These are phyloP conservation scores for Mycena galericulata DNA, from an alignment of 768 basidiomycete genomes.

Conservation along the genomic window DNA sequence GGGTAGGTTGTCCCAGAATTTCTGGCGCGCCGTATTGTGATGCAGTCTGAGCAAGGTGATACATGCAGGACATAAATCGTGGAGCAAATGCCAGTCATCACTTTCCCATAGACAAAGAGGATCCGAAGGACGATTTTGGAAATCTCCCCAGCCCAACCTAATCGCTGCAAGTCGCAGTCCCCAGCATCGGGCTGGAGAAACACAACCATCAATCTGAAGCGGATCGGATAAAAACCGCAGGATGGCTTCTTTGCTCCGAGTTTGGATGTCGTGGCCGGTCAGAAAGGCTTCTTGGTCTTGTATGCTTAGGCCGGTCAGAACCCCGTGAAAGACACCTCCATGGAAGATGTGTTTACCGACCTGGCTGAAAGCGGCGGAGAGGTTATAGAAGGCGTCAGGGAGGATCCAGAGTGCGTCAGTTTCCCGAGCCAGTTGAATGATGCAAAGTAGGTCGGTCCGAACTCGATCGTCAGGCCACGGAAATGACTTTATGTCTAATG, in stretches of 20 bases:
- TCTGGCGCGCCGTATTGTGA: background rate
- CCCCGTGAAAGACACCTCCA: background rate
- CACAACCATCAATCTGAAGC: background rate
- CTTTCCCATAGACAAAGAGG: background rate
- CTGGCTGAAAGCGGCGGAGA: background rate
- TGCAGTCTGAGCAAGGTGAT: background rate
- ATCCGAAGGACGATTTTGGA: background rate
- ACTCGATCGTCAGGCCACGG: too few relatives aligned
- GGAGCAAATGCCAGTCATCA: background rate
- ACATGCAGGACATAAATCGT: background rate
- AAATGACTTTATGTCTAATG: background rate
- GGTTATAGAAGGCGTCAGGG: conserved; percentile 7
- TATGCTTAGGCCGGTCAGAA: background rate
- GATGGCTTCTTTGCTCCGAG: background rate
- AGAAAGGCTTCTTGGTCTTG: conserved; percentile 11
- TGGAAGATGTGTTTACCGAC: background rate
- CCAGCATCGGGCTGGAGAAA: background rate
- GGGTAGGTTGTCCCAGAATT: conserved; percentile 5
- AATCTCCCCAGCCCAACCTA: background rate
- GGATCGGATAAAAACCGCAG: conserved; percentile 12
- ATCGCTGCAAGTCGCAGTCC: background rate
- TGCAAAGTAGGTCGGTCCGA: background rate
- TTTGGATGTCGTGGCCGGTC: background rate
- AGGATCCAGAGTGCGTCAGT: conserved; percentile 14
- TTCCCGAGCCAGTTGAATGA: background rate